Base-by-base conservation (phyloP, 352 stramenopile genomes). In the Sclerospora graminicola region DNA sequence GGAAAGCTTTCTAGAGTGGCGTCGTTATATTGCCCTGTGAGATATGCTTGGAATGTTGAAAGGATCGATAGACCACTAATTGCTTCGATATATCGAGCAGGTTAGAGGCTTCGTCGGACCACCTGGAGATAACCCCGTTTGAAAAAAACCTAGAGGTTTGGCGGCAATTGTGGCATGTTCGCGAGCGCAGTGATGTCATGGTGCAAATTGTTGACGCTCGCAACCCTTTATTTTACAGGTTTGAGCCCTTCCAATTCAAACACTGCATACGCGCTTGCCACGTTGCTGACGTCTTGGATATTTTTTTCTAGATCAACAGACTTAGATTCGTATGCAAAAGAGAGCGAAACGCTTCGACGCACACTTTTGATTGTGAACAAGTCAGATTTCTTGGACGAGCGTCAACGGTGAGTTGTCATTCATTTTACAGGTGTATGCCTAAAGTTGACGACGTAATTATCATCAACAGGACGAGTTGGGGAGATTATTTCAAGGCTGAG, bases 101-200 rank as follows among this genome's bases (percentile, higher is more conserved):
- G 33, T 45, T 91, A 29, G 82, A 94, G 48, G 61, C 69, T 42
- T 82, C 82, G 13, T 77, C 76, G 5, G 76, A 89, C 5, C 64
- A 82, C 36, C 58, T 88, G 21, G 84, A 90, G 51, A 93, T 99
- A 21, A 99, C 96, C 13, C 97, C 97, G 13, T 99, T 99, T 57
- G 97, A 99, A 73, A 99, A 99, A 72, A 99, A 99, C 66, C 45
- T 99, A 30, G 94, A 99, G 53, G 96, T 99, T 19, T 99, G 97
- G 97, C 84, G 96, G 28, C 97, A 99, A 66, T 68, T 99, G 5
- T 99, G 97, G 97, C 82, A 98, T 26, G 96, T 99, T 15, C 78
- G 97, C 30, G 97, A 99, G 66, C 79, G 95, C 50, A 98, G 87
- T 69, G 85, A 98, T 43, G 82, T 98, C 37, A 82, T 99, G 40